Evolutionary conservation across 306 rosid genomes (phyloP).

Genomic region (Pterocarpus macrocarpus): DNA sequence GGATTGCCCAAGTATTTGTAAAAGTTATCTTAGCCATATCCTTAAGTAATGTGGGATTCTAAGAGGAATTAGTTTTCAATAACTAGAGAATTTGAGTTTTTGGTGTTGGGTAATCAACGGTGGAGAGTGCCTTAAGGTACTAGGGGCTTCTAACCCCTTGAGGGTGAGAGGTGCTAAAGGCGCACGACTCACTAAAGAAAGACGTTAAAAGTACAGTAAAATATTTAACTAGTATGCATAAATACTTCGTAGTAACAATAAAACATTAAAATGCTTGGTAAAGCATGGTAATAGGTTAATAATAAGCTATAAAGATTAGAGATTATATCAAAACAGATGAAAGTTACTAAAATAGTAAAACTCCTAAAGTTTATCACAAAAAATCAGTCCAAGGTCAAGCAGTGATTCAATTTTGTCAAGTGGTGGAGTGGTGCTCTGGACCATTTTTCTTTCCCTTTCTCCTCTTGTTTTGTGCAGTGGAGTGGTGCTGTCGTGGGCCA

Average conservation of each 20-base stretch:
- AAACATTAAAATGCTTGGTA: not conserved
- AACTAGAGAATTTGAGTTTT: not conserved
- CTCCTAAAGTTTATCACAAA: not conserved
- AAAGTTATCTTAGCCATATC: no score
- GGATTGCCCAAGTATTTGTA: no score
- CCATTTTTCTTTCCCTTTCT: no score
- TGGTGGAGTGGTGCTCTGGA: no score
- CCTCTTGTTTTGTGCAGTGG: no score
- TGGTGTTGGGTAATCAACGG: not conserved
- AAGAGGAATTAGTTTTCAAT: not conserved
- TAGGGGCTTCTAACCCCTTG: not conserved
- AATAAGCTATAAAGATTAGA: not conserved
- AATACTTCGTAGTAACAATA: not conserved
- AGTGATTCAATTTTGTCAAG: no score
- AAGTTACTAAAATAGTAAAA: no score
- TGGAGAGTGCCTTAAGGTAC: not conserved
- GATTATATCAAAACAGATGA: not conserved
- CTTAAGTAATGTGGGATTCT: no score
- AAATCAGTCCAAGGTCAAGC: not conserved
- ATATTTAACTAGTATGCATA: no score
- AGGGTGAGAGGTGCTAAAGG: not conserved
- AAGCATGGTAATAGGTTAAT: not conserved
- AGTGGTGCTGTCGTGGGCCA: no score
- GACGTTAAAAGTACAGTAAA: not conserved
- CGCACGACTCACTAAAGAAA: not conserved